These are phyloP conservation scores for Auricularia sp. DNA, from an alignment of 768 basidiomycete genomes.

Conservation along the genomic window DNA sequence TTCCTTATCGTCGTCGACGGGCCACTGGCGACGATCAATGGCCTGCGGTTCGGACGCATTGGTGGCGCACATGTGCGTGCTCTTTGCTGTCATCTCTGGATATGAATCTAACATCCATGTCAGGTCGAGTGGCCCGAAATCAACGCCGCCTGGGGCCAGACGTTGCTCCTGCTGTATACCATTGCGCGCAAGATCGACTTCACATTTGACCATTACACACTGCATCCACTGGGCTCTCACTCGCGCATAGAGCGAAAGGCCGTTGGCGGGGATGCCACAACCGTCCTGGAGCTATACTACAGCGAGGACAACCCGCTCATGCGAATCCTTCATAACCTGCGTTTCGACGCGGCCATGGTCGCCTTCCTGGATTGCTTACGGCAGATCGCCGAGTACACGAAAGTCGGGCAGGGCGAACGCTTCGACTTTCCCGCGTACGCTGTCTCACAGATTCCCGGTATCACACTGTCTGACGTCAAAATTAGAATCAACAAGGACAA, in stretches of 20 bases:
- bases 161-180: constrained; percentile 82
- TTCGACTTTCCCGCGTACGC: constrained; percentile 5
- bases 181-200: constrained; percentile 87
- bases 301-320: constrained; percentile 88
- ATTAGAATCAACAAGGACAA: constrained; percentile 82
- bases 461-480: background rate
- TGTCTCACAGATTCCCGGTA: background rate
- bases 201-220: constrained; percentile 81
- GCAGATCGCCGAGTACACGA: constrained; percentile 78
- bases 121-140: constrained; percentile 94
- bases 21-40: constrained; percentile 96
- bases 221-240: constrained; percentile 92
- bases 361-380: constrained; percentile 91
- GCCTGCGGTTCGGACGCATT: constrained; percentile 81
- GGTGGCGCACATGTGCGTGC: constrained; percentile 35
- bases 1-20: constrained; percentile 94
- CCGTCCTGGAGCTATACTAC: constrained; percentile 65
- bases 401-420: constrained; percentile 1
- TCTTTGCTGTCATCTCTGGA: background rate
- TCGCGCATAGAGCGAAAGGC: constrained; percentile 76
- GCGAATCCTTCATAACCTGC: constrained; percentile 82
- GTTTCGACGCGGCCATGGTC: constrained; percentile 95
- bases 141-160: constrained; percentile 97
- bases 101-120: constrained; percentile 26
- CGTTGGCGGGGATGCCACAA: constrained; percentile 63